Conservation (phyloP, 2,329 filamentous ascomycete species). For the Ustulina deusta region DNA sequence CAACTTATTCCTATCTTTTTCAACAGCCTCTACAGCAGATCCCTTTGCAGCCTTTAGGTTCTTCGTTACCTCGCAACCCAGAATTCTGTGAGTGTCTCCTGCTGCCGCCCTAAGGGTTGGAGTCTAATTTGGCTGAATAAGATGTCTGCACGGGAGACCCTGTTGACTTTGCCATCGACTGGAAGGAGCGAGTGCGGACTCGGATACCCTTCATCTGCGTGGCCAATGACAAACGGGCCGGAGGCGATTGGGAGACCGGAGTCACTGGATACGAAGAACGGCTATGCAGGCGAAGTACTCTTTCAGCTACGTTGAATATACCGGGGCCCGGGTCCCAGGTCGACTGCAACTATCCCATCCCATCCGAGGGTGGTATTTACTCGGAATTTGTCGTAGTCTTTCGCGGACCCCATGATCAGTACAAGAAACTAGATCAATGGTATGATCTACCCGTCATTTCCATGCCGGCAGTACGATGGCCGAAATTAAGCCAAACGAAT, state of each 20-base stretch:
- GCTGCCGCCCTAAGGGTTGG: constrained; percentile 14
- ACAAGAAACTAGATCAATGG: constrained; percentile 69
- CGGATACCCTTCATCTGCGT: constrained; percentile 76
- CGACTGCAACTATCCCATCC: constrained; percentile 75
- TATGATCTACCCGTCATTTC: constrained; percentile 76
- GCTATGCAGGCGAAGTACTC: constrained; percentile 78
- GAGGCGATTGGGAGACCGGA: constrained; percentile 82
- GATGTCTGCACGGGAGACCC: constrained; percentile 69
- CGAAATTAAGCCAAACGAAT: constrained; percentile 77
- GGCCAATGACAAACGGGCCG: constrained; percentile 80
- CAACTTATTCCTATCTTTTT: constrained; percentile 70
- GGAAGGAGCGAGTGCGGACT: constrained; percentile 59
- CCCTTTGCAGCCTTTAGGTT: constrained; percentile 52
- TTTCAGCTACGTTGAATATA: constrained; percentile 75
- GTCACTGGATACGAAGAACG: constrained; percentile 75
- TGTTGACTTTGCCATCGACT: constrained; percentile 70
- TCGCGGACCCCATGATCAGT: constrained; percentile 75
- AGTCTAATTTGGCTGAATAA: constrained; percentile 44
- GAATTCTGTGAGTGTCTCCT: constrained; percentile 55
- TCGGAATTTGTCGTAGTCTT: constrained; percentile 79
- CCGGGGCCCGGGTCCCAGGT: constrained; percentile 64
- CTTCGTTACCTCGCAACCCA: constrained; percentile 55
- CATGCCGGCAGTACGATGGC: constrained; percentile 77
- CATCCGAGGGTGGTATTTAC: constrained; percentile 75
- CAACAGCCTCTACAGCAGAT: constrained; percentile 63